Evolutionary conservation across 306 rosid species (phyloP).

Genomic region (Rosa multiflora): DNA sequence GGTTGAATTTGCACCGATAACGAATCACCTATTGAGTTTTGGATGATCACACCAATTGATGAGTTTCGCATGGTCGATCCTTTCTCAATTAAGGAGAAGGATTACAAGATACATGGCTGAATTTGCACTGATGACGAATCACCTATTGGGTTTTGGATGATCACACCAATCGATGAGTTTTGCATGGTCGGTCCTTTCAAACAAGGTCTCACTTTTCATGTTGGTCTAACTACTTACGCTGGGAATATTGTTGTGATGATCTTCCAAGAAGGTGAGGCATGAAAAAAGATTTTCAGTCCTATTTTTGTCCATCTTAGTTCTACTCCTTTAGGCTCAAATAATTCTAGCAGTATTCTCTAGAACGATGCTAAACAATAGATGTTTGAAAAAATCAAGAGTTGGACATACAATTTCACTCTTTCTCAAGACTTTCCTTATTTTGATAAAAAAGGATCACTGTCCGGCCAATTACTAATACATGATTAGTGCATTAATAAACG

Average conservation of each 20-base stretch:
- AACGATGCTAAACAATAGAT: conserved; percentile 53
- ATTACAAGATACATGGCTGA: too few species aligned
- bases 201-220: conserved; percentile 85
- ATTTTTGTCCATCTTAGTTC: conserved; percentile 57
- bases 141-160: too few species aligned
- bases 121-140: neutral
- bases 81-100: neutral
- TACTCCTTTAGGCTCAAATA: neutral
- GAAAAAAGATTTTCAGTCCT: conserved; percentile 81
- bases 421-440: conserved; percentile 52
- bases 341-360: conserved; percentile 42
- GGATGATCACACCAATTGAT: conserved; percentile 75
- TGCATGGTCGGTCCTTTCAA: conserved; percentile 10
- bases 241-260: conserved; percentile 34
- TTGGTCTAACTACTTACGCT: conserved; percentile 64
- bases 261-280: conserved; percentile 56
- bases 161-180: too few species aligned
- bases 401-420: conserved; percentile 69
- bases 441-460: conserved; percentile 48
- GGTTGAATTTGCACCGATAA: conserved; percentile 55
- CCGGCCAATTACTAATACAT: conserved; percentile 41
- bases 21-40: conserved; percentile 46
- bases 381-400: conserved; percentile 42
- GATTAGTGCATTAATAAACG: conserved; percentile 42
- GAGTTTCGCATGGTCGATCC: conserved; percentile 76